These are phyloP conservation scores for Phialophora tarda DNA, from an alignment of 2,329 filamentous ascomycete species.

Conservation along the genomic window DNA sequence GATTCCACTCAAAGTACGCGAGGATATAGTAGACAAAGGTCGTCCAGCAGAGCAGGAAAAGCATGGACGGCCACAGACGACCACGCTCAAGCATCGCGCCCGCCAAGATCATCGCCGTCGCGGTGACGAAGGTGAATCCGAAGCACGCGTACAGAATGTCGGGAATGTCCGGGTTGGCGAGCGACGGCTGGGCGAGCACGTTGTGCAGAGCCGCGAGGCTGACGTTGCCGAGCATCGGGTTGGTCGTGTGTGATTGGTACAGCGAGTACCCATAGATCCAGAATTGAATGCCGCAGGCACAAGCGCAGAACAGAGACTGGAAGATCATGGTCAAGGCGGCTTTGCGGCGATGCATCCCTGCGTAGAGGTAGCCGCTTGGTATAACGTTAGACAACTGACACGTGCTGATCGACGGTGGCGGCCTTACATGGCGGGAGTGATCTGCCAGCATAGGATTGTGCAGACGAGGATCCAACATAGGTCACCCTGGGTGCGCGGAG, in stretches of 20 bases:
- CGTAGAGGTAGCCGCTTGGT: conserved; percentile 62
- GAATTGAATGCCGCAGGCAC: conserved; percentile 57
- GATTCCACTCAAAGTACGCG: conserved; percentile 79
- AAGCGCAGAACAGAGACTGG: conserved; percentile 64
- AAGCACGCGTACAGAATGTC: conserved; percentile 71
- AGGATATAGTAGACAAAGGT: conserved; percentile 72
- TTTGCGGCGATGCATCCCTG: conserved; percentile 67
- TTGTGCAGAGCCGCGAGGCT: conserved; percentile 66
- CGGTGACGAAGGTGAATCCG: conserved; percentile 65
- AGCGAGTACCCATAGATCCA: conserved; percentile 71
- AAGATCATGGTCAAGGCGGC: conserved; percentile 67
- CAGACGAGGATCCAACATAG: conserved; percentile 34
- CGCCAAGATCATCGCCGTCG: conserved; percentile 65
- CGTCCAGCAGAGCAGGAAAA: conserved; percentile 75
- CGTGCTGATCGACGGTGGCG: not conserved
- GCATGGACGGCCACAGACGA: conserved; percentile 66
- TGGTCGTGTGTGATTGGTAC: conserved; percentile 65
- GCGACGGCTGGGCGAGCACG: conserved; percentile 61
- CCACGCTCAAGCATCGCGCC: conserved; percentile 68
- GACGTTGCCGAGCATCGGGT: conserved; percentile 67
- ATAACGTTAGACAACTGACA: not conserved
- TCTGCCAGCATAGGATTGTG: conserved; percentile 34
- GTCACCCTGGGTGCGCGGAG: conserved; percentile 21
- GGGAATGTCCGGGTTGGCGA: conserved; percentile 62
- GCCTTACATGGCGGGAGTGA: conserved; percentile 57